phyloP scores from a whole-genome alignment of 2,329 filamentous ascomycete species.

The Aspergillus sergii region DNA sequence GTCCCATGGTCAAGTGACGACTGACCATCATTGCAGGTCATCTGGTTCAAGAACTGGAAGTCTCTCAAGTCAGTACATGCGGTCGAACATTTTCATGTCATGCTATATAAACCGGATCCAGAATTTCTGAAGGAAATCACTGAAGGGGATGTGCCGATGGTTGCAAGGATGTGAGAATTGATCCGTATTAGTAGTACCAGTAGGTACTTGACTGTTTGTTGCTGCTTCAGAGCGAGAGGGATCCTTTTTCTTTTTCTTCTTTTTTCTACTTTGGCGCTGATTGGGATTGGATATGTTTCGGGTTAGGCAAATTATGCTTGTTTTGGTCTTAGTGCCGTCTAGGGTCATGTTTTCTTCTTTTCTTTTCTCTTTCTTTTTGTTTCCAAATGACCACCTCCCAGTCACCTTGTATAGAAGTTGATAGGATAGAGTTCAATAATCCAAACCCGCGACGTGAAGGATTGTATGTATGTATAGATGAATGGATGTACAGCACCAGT shows the following conservation, averaged over 20 bases:
- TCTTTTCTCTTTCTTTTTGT: neutral
- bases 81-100: constrained; percentile 93
- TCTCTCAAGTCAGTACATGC: constrained; percentile 81
- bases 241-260: neutral
- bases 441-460: neutral
- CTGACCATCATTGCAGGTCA: constrained; percentile 48
- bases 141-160: constrained; percentile 70
- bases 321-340: neutral
- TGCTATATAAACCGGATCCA: constrained; percentile 77
- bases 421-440: neutral
- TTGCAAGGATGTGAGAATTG: constrained; percentile 42
- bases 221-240: neutral
- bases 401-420: neutral
- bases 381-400: neutral
- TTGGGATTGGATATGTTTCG: neutral
- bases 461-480: too few relatives aligned
- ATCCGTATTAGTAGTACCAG: too few relatives aligned
- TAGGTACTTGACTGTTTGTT: neutral
- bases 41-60: constrained; percentile 95
- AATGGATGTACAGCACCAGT: neutral
- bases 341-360: neutral
- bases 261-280: neutral
- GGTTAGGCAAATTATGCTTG: neutral
- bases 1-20: neutral
- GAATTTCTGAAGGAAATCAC: constrained; percentile 72